phyloP scores from a whole-genome alignment of 1,284 basidiomycete species.

The Ceratobasidium sp. region DNA sequence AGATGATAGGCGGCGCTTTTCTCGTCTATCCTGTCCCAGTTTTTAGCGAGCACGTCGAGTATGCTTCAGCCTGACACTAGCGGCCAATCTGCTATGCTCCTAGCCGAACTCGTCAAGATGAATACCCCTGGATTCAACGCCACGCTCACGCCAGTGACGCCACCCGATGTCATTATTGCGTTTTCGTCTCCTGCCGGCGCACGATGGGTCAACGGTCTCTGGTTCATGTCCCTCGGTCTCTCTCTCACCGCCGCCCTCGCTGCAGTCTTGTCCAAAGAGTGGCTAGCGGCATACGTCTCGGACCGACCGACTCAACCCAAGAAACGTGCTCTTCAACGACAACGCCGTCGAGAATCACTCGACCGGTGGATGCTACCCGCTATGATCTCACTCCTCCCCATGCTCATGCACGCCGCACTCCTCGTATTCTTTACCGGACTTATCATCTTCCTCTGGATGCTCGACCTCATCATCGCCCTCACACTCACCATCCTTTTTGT shows the following conservation, averaged over 20 bases:
- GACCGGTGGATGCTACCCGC: slow-evolving; percentile 42
- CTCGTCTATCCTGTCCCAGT: slow-evolving; percentile 36
- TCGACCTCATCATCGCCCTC: slow-evolving; percentile 42
- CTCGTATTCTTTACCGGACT: slow-evolving; percentile 36
- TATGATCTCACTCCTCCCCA: slow-evolving; percentile 38
- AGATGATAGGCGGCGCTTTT: slow-evolving; percentile 39
- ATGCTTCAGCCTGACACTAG: slow-evolving; percentile 40
- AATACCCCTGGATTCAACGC: slow-evolving; percentile 12
- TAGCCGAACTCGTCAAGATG: slow-evolving; percentile 32
- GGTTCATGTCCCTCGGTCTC: slow-evolving; percentile 43
- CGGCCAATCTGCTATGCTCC: slow-evolving; percentile 22
- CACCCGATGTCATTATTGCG: slow-evolving; percentile 18
- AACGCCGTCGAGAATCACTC: slow-evolving; percentile 42
- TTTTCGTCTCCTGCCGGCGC: slow-evolving; percentile 30
- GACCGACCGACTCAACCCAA: slow-evolving; percentile 42
- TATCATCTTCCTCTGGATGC: slow-evolving; percentile 43
- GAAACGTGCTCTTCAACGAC: slow-evolving; percentile 37
- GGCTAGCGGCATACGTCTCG: slow-evolving; percentile 40
- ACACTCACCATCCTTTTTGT: slow-evolving; percentile 29
- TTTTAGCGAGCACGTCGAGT: slow-evolving; percentile 26
- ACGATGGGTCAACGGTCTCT: slow-evolving; percentile 43
- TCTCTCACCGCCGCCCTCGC: slow-evolving; percentile 38
- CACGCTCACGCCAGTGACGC: background rate
- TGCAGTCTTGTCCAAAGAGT: slow-evolving; percentile 39
- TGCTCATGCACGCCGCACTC: slow-evolving; percentile 37